A percentile compares a stretch with the other conserved stretches of the same genome.
Evolutionary conservation across 2,329 filamentous ascomycete species (phyloP).

Genomic region (Xylariaceae sp.): DNA sequence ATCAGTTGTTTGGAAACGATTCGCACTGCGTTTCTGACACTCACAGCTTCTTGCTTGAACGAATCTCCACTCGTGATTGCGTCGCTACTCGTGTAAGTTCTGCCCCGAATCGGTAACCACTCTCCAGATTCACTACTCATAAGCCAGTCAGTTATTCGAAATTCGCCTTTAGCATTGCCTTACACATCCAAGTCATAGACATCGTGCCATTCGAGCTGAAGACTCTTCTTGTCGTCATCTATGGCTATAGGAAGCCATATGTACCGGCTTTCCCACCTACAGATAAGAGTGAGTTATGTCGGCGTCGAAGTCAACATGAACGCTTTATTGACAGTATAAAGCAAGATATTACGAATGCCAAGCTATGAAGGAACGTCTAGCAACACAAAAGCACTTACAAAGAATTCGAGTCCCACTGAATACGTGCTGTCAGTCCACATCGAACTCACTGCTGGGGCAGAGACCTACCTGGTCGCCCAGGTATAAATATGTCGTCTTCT

Average conservation of each 20-base stretch:
- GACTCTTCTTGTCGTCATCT: slow-evolving; percentile 47
- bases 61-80: slow-evolving; percentile 44
- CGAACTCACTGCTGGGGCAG: neutral
- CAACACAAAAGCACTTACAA: slow-evolving; percentile 29
- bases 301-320: too few species aligned
- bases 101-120: slow-evolving; percentile 43
- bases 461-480: slow-evolving; percentile 40
- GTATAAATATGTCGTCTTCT: slow-evolving; percentile 48
- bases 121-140: slow-evolving; percentile 41
- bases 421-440: neutral
- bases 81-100: slow-evolving; percentile 42
- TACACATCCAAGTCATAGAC: slow-evolving; percentile 52
- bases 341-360: too few species aligned
- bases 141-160: neutral
- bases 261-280: slow-evolving; percentile 47
- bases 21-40: neutral
- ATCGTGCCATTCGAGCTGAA: slow-evolving; percentile 50
- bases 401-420: slow-evolving; percentile 49
- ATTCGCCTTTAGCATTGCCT: neutral
- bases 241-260: slow-evolving; percentile 54
- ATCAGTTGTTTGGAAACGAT: slow-evolving; percentile 8
- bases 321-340: too few species aligned
- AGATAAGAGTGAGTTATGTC: too few species aligned
- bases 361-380: too few species aligned
- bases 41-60: slow-evolving; percentile 50